Percentiles rank a stretch among this genome's conserved stretches.
These are phyloP conservation scores for Paramecium caudatum DNA, from an alignment of 73 alveolate genomes.

Conservation along the genomic window DNA sequence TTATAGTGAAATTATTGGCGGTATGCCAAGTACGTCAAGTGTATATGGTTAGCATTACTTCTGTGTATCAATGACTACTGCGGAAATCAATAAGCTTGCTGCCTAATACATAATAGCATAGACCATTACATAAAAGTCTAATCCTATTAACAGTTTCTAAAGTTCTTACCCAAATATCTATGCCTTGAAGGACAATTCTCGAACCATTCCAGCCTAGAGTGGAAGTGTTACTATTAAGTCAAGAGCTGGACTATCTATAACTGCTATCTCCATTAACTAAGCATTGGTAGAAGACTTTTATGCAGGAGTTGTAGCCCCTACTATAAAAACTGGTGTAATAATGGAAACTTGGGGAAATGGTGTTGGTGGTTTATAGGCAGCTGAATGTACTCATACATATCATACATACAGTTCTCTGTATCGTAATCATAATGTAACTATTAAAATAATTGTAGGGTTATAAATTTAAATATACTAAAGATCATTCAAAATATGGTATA, in stretches of 20 bases:
- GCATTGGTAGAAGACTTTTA: conserved; percentile 58
- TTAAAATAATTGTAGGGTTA: conserved; percentile 46
- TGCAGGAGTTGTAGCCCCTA: conserved; percentile 62
- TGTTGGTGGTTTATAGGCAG: conserved; percentile 40
- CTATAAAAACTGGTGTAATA: conserved; percentile 7
- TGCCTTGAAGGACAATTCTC: conserved; percentile 11
- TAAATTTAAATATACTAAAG: conserved; percentile 74
- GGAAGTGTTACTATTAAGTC: background rate
- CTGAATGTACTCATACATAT: background rate
- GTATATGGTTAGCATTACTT: conserved; percentile 52
- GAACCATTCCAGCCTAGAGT: background rate
- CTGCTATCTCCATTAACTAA: conserved; percentile 53
- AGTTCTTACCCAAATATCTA: conserved; percentile 46
- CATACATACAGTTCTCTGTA: conserved; percentile 19
- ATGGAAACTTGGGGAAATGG: conserved; percentile 78
- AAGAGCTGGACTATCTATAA: background rate
- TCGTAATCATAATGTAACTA: conserved; percentile 41
- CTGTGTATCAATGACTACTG: conserved; percentile 10
- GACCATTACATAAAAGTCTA: conserved; percentile 29
- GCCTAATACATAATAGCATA: conserved; percentile 24
- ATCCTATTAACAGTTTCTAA: background rate
- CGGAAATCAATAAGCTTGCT: background rate
- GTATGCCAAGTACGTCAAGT: conserved; percentile 41
- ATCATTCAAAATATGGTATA: conserved; percentile 72
- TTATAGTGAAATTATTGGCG: background rate